Base-by-base conservation (phyloP, 805 yeast genomes). In the Sporopachydermia lactativora region DNA sequence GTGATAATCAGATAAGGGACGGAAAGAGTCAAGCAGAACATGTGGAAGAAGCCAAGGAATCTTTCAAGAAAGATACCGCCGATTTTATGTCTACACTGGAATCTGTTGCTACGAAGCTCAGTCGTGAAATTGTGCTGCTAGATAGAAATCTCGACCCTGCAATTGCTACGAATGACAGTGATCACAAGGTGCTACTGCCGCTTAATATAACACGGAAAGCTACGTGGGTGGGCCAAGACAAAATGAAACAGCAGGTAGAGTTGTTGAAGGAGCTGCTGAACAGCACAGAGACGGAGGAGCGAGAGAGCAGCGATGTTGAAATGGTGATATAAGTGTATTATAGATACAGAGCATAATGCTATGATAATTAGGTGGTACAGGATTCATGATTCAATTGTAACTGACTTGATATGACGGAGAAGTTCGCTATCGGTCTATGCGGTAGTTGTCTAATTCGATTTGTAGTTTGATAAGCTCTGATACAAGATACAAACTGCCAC, bases 401-500 rank as follows among this genome's bases (percentile, higher is more conserved):
- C n/a, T n/a, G n/a, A n/a, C n/a, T n/a, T n/a, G n/a, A n/a, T n/a
- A n/a, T n/a, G n/a, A n/a, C n/a, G n/a, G n/a, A n/a, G n/a, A n/a
- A n/a, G n/a, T n/a, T n/a, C n/a, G n/a, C n/a, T n/a, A n/a, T n/a
- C n/a, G n/a, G n/a, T n/a, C n/a, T n/a, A n/a, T n/a, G n/a, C n/a
- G 31, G n/a, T 24, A 24, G n/a, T 24, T 24, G n/a, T 24, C 31
- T 24, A 24, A 24, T 8, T 54, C 58, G 39, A 49, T 41, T 46
- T 67, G 62, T 2, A 62, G 39, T 37, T 67, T 53, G 11, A 73
- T 49, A 1, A 76, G 55, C 43, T 79, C 77, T 1, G 79, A 77
- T 11, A 74, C 75, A 3, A 81, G 59, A 50, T 81, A 81, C 39
- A 81, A 57, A 44, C 86, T 77, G 0, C 92, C 92, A 50, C 83